These are phyloP conservation scores for Paspalum vaginatum DNA, from an alignment of 176 grass and related monocot species.

Conservation along the genomic window DNA sequence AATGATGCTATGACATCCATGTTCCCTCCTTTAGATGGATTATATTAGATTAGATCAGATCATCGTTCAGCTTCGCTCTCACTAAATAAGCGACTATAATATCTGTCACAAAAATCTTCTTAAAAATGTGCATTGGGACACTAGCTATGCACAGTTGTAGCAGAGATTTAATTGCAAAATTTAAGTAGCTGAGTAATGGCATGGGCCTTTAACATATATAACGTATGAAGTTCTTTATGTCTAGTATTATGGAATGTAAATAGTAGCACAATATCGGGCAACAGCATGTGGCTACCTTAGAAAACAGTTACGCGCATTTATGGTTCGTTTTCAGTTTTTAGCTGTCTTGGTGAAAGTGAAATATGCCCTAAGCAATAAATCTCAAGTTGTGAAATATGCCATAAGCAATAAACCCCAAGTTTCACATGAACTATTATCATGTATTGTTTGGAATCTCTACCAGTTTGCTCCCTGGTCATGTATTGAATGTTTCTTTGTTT, in stretches of 20 bases:
- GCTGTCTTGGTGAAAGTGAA: conserved; percentile 34
- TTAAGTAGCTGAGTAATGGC: background rate
- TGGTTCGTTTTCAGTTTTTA: background rate
- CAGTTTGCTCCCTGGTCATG: background rate
- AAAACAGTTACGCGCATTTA: background rate
- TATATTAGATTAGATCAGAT: background rate
- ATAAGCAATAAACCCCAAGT: background rate
- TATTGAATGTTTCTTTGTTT: conserved; percentile 9
- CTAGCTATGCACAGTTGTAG: background rate
- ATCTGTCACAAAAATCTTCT: conserved; percentile 16
- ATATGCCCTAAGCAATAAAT: background rate
- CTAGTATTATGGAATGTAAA: background rate
- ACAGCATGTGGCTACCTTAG: background rate
- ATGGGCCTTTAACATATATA: background rate
- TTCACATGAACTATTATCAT: conserved; percentile 11
- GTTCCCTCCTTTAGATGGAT: background rate
- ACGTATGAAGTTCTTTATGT: background rate
- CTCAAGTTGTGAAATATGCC: background rate
- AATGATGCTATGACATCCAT: conserved; percentile 9
- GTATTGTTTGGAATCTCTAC: background rate
- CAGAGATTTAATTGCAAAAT: background rate
- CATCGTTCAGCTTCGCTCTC: background rate
- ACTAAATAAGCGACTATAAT: background rate
- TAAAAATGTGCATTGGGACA: background rate
- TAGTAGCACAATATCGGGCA: background rate